phyloP scores from a whole-genome alignment of 2,329 filamentous ascomycete species.

The Neonectria magnoliae region DNA sequence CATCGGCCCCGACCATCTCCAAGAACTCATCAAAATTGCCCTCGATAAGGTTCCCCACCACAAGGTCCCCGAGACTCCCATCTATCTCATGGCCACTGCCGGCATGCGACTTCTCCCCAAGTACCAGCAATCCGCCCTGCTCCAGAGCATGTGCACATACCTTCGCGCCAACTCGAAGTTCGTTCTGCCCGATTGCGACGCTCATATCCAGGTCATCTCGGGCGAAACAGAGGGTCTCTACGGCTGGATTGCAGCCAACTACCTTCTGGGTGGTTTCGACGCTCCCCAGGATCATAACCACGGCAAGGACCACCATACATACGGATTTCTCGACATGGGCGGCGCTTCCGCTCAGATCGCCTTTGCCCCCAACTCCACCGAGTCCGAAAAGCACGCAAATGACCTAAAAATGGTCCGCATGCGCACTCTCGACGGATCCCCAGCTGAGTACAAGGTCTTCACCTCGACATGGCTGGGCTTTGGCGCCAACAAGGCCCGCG shows the following conservation, averaged over 20 bases:
- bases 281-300: conserved; percentile 77
- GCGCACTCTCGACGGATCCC: conserved; percentile 80
- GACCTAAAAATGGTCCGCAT: conserved; percentile 88
- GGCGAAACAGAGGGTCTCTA: conserved; percentile 97
- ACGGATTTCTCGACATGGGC: conserved; percentile 98
- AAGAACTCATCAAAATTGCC: conserved; percentile 83
- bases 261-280: conserved; percentile 91
- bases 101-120: conserved; percentile 89
- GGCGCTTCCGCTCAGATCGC: conserved; percentile 98
- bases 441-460: conserved; percentile 88
- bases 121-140: conserved; percentile 75
- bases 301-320: conserved; percentile 90
- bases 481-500: conserved; percentile 92
- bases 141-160: conserved; percentile 85
- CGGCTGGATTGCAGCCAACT: conserved; percentile 97
- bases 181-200: conserved; percentile 85
- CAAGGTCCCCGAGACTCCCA: conserved; percentile 83
- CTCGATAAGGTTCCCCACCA: conserved; percentile 79
- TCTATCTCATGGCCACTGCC: conserved; percentile 95
- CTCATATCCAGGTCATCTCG: conserved; percentile 93
- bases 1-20: conserved; percentile 84
- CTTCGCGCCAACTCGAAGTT: conserved; percentile 81
- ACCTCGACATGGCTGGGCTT: conserved; percentile 97
- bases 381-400: conserved; percentile 87
- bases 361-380: conserved; percentile 92